phyloP scores from a whole-genome alignment of 345 rosid genomes.

The Populus alba region DNA sequence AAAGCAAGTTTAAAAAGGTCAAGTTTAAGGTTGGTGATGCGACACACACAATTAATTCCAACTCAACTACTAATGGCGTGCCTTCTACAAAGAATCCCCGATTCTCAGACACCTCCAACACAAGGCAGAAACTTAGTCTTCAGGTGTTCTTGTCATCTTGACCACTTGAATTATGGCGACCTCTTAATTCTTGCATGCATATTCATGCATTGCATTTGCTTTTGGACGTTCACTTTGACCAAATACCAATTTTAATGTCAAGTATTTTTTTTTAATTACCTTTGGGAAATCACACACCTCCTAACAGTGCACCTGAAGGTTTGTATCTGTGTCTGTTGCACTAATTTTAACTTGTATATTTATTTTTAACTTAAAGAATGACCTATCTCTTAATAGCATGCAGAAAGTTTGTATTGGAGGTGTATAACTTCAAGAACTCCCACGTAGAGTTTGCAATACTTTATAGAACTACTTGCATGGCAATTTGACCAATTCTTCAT shows the following conservation, averaged over 20 bases:
- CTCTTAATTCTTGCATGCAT: not conserved
- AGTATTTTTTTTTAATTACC: not conserved
- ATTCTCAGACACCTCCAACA: constrained; percentile 33
- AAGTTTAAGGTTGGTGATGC: constrained; percentile 68
- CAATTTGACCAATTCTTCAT: constrained; percentile 3
- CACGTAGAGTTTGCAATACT: not conserved
- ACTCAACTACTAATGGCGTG: constrained; percentile 45
- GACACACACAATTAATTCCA: constrained; percentile 50
- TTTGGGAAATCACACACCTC: not conserved
- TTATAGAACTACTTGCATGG: not conserved
- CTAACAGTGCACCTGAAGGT: not conserved
- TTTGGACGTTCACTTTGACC: not conserved
- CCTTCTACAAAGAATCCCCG: constrained; percentile 39
- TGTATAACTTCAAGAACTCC: not conserved
- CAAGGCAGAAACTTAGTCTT: constrained; percentile 34
- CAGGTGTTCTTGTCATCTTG: constrained; percentile 43
- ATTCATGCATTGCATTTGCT: not conserved
- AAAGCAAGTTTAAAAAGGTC: constrained; percentile 58
- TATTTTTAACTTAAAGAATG: not conserved
- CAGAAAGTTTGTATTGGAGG: not conserved
- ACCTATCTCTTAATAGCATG: not conserved
- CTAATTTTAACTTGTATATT: not conserved
- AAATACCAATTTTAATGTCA: constrained; percentile 6
- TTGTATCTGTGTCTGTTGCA: not conserved
- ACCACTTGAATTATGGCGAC: not conserved